Evolutionary conservation across 148 eudicot genomes (phyloP).

Genomic region (Suaeda aralocaspica): DNA sequence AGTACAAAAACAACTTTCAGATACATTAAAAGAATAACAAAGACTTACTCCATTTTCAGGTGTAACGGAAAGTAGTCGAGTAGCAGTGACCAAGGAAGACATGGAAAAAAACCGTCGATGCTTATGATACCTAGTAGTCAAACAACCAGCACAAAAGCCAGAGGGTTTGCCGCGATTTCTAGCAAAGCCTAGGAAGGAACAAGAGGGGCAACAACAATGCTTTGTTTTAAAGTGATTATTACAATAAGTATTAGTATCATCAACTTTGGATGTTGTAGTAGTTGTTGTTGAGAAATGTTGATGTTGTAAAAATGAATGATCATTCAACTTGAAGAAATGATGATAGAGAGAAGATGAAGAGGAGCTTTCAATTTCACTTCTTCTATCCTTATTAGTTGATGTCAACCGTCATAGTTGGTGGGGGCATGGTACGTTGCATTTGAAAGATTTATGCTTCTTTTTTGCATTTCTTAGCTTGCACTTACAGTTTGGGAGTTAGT

Average conservation of each 20-base stretch:
- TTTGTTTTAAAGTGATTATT: constrained; percentile 4
- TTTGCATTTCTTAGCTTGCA: constrained; percentile 28
- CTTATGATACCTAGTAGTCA: neutral
- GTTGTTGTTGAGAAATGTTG: neutral
- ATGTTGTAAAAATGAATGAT: neutral
- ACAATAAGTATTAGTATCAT: neutral
- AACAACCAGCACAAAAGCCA: neutral
- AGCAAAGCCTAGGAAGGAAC: neutral
- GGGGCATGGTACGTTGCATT: constrained; percentile 9
- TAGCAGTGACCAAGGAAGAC: constrained; percentile 13
- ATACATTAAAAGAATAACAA: neutral
- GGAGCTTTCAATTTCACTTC: constrained; percentile 15
- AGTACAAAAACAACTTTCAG: neutral
- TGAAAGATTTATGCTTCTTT: neutral
- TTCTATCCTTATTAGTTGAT: neutral
- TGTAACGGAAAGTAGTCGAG: neutral
- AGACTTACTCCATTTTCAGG: constrained; percentile 7
- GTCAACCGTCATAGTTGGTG: constrained; percentile 25
- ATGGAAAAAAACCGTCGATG: neutral
- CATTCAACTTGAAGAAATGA: neutral
- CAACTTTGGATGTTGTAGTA: neutral
- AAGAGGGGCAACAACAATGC: neutral
- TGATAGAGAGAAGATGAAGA: constrained; percentile 21
- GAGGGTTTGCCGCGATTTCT: neutral
- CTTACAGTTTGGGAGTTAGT: constrained; percentile 25